Conservation (phyloP, 2,329 filamentous ascomycete species). For the Alternaria ventricosa region DNA sequence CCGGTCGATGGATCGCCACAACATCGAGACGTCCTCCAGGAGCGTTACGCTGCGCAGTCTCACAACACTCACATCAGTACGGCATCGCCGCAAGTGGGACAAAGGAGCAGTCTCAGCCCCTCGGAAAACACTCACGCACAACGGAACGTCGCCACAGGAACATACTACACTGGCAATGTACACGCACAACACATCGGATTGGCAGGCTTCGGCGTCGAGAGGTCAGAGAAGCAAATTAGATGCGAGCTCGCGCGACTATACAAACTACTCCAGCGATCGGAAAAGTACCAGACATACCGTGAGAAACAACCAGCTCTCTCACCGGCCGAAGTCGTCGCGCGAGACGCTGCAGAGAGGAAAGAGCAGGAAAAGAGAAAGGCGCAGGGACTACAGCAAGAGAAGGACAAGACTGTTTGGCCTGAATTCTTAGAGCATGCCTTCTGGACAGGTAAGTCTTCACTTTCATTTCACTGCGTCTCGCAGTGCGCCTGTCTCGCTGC, state of each 20-base stretch:
- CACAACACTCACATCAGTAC: constrained; percentile 32
- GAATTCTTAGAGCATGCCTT: constrained; percentile 57
- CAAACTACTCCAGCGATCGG: constrained; percentile 41
- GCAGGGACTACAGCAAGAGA: constrained; percentile 34
- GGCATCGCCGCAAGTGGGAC: constrained; percentile 36
- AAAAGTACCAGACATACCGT: constrained; percentile 56
- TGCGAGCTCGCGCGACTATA: constrained; percentile 39
- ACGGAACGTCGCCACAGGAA: constrained; percentile 22
- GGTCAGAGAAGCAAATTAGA: constrained; percentile 38
- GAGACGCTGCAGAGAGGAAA: constrained; percentile 26
- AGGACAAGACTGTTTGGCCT: constrained; percentile 53
- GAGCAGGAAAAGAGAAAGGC: constrained; percentile 15
- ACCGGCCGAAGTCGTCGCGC: constrained; percentile 23
- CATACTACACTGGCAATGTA: constrained; percentile 35
- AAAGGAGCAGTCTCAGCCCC: constrained; percentile 35
- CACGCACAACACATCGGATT: constrained; percentile 30
- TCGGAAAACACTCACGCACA: constrained; percentile 33
- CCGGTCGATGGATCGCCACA: constrained; percentile 23
- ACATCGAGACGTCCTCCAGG: constrained; percentile 47
- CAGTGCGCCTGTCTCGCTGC: not conserved
- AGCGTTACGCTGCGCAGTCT: constrained; percentile 52
- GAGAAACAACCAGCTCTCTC: constrained; percentile 46
- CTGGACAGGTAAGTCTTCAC: constrained; percentile 51
- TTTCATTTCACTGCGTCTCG: not conserved
- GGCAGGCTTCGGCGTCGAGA: constrained; percentile 27